A percentile compares a stretch with the other conserved stretches of the same genome.
Conservation (phyloP, 2,329 filamentous ascomycete genomes). For the Colletotrichum gloeosporioides region DNA sequence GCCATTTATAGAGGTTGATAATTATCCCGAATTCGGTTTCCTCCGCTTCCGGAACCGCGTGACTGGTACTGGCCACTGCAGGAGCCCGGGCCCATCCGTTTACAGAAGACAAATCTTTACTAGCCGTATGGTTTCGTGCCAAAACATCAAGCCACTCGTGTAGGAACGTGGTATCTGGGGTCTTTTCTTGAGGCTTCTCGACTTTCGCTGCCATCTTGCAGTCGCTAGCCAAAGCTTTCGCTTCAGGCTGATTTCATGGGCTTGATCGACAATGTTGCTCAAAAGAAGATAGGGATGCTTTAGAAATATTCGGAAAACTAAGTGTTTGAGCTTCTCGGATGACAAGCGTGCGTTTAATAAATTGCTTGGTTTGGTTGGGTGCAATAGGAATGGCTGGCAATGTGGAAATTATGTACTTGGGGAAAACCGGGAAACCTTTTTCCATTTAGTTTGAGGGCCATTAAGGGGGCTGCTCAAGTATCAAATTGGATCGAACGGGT, state of each 20-base stretch:
- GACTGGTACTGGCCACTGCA: background rate
- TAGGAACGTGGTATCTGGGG: background rate
- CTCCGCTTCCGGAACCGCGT: background rate
- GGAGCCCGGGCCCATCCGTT: background rate
- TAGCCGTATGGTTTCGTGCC: background rate
- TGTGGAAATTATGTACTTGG: background rate
- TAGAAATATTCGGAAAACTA: no score
- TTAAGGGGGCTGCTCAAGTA: background rate
- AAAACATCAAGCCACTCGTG: background rate
- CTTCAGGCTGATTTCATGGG: no score
- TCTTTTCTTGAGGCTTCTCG: background rate
- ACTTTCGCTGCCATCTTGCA: background rate
- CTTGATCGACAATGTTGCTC: no score
- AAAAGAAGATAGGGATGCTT: no score
- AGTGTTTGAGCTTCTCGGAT: no score
- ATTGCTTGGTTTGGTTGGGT: background rate
- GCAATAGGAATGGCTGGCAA: background rate
- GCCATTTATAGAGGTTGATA: background rate
- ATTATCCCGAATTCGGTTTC: background rate
- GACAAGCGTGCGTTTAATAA: no score
- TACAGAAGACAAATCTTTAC: background rate
- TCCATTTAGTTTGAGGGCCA: background rate
- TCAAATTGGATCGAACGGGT: background rate
- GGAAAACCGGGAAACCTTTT: background rate
- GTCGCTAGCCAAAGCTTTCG: background rate